Conservation (phyloP, 371 early-diverging fungal species). For the Dichotomocladium elegans region DNA sequence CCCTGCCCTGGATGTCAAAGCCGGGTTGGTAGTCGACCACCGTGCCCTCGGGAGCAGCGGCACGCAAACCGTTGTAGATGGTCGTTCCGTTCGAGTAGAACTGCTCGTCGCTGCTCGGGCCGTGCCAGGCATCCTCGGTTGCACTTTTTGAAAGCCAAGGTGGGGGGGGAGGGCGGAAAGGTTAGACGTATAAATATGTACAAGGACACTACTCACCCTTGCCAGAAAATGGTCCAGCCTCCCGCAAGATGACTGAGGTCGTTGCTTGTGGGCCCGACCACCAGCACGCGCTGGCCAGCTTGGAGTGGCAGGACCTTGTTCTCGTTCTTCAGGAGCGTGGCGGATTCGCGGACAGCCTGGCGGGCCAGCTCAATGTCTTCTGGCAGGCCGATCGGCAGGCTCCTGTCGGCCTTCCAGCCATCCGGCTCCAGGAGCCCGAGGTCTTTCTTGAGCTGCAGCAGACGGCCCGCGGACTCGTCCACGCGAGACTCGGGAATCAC, state of each 20-base stretch:
- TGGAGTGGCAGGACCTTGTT: conserved; percentile 43
- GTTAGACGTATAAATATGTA: background rate
- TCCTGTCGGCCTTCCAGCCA: conserved; percentile 33
- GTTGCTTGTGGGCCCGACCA: conserved; percentile 50
- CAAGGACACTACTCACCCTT: conserved; percentile 37
- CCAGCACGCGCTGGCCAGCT: conserved; percentile 23
- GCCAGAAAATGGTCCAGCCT: conserved; percentile 62
- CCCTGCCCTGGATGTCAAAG: conserved; percentile 21
- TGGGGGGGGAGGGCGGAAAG: background rate
- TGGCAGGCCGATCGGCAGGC: conserved; percentile 21
- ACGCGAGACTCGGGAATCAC: conserved; percentile 32
- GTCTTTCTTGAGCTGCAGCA: conserved; percentile 57
- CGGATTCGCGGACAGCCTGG: conserved; percentile 52
- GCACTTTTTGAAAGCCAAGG: conserved; percentile 9
- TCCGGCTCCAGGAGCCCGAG: conserved; percentile 53
- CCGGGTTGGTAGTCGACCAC: conserved; percentile 27
- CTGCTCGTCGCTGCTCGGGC: conserved; percentile 38
- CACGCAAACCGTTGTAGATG: conserved; percentile 37
- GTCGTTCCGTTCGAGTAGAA: conserved; percentile 46
- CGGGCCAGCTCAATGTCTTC: conserved; percentile 44
- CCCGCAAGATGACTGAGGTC: conserved; percentile 46
- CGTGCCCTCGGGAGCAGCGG: conserved; percentile 30
- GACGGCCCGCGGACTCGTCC: conserved; percentile 48
- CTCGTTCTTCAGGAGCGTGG: conserved; percentile 57
- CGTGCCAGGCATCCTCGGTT: conserved; percentile 35